Evolutionary conservation across 2,329 filamentous ascomycete genomes (phyloP), one percentile per base, ranked within the genome.

Genomic region (Plectosphaerella plurivora): DNA sequence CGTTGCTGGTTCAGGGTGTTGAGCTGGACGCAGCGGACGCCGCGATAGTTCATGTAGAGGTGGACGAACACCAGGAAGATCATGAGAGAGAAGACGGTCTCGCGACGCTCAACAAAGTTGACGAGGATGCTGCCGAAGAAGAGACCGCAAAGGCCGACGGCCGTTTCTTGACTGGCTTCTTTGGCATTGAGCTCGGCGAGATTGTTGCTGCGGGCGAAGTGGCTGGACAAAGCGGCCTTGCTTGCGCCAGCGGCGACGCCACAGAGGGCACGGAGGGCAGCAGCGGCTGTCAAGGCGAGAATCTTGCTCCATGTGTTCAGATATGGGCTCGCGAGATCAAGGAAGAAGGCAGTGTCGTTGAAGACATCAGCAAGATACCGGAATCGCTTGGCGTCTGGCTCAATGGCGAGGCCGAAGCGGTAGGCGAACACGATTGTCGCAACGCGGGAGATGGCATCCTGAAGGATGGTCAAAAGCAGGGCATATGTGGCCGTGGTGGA

Each of bases 151-250:
- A 97, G 76, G 2, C 90, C 93, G 52, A 99, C 89, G 18, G 96
- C 84, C 0, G 93, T 97, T 71, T 97, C 94, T 72, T 97, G 94
- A 59, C 89, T 95, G 12, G 91, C 91, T 66, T 97, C 93, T 79
- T 96, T 86, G 52, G 93, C 92, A 71, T 97, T 97, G 52, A 99
- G 77, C 68, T 97, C 93, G 2, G 90, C 93, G 45, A 97, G 72
- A 67, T 97, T 97, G 37, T 91, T 89, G 65, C 85, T 84, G 59
- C 78, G 83, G 9, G 93, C 91, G 74, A 99, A 97, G 70, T 99
- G 94, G 11, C 90, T 88, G 65, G 89, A 94, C 60, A 99, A 72
- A 55, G 88, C 92, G 2, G 93, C 93, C 69, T 97, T 97, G 57
- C 89, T 88, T 51, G 90, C 91, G 12, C 89, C 91, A 1, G 91